A percentile compares a stretch with the other conserved stretches of the same genome.
These are phyloP conservation scores for Kwoniella mangroviensis DNA, from an alignment of 768 basidiomycete genomes.

Conservation along the genomic window DNA sequence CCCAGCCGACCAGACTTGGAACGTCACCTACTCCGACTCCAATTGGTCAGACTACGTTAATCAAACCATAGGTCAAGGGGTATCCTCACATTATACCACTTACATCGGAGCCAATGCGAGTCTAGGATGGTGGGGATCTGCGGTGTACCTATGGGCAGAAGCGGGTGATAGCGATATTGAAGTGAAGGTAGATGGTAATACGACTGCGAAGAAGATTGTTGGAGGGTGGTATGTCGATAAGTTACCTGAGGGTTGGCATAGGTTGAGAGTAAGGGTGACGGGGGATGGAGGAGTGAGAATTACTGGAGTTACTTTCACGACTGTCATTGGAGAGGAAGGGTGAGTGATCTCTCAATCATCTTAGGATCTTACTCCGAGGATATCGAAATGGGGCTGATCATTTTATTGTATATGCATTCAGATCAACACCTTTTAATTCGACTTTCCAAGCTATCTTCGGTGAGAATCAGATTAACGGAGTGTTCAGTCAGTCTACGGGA, in stretches of 20 bases:
- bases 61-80: slow-evolving; percentile 17
- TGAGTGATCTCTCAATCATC: background rate
- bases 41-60: slow-evolving; percentile 9
- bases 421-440: slow-evolving; percentile 1
- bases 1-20: slow-evolving; percentile 11
- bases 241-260: slow-evolving; percentile 14
- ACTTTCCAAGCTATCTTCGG: slow-evolving; percentile 12
- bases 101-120: slow-evolving; percentile 17
- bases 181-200: slow-evolving; percentile 15
- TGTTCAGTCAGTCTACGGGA: slow-evolving; percentile 3
- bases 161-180: slow-evolving; percentile 3
- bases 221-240: background rate
- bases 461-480: slow-evolving; percentile 7
- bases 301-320: slow-evolving; percentile 20
- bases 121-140: slow-evolving; percentile 19
- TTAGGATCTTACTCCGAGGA: background rate
- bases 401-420: background rate
- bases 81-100: slow-evolving; percentile 19
- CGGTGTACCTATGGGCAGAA: slow-evolving; percentile 18
- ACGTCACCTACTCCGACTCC: slow-evolving; percentile 17
- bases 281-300: slow-evolving; percentile 19
- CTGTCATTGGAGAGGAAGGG: slow-evolving; percentile 19
- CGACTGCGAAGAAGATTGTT: slow-evolving; percentile 1
- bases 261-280: slow-evolving; percentile 5
- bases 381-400: background rate